Conservation (phyloP, 1,284 basidiomycete genomes). For the Malassezia psittaci region DNA sequence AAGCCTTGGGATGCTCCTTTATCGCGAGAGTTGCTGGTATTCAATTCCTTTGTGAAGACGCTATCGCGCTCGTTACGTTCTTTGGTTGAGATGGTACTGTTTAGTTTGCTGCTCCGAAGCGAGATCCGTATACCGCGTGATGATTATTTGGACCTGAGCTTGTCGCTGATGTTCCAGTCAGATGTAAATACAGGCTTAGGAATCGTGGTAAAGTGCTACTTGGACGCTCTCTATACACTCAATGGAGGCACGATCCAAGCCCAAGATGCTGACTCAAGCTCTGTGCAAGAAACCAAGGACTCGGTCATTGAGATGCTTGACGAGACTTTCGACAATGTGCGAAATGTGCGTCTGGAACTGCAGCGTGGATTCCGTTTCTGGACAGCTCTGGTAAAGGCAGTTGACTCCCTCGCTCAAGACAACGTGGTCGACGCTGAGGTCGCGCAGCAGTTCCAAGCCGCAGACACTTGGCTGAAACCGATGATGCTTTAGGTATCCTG, state of each 20-base stretch:
- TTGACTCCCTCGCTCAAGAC: slow-evolving; percentile 64
- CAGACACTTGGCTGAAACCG: slow-evolving; percentile 77
- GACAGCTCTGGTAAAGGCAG: slow-evolving; percentile 79
- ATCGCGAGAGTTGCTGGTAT: slow-evolving; percentile 88
- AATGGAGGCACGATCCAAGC: slow-evolving; percentile 55
- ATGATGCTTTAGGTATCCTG: slow-evolving; percentile 16
- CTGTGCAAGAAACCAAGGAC: slow-evolving; percentile 70
- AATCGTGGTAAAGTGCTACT: slow-evolving; percentile 74
- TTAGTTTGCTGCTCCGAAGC: slow-evolving; percentile 80
- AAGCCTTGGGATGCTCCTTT: slow-evolving; percentile 63
- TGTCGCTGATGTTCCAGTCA: slow-evolving; percentile 64
- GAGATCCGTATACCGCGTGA: slow-evolving; percentile 77
- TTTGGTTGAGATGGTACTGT: slow-evolving; percentile 75
- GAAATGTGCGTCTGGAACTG: slow-evolving; percentile 72
- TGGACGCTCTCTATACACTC: slow-evolving; percentile 75
- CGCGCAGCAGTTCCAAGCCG: slow-evolving; percentile 85
- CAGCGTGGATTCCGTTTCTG: slow-evolving; percentile 95
- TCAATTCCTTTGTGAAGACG: slow-evolving; percentile 90
- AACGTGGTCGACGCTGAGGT: slow-evolving; percentile 64
- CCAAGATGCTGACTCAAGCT: slow-evolving; percentile 58
- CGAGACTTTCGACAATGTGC: slow-evolving; percentile 82
- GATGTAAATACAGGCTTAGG: slow-evolving; percentile 98
- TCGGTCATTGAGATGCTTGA: slow-evolving; percentile 83
- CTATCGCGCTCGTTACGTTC: slow-evolving; percentile 79
- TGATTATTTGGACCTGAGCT: slow-evolving; percentile 80